Evolutionary conservation across 1,284 basidiomycete genomes (phyloP).

Genomic region (Flammula alnicola): DNA sequence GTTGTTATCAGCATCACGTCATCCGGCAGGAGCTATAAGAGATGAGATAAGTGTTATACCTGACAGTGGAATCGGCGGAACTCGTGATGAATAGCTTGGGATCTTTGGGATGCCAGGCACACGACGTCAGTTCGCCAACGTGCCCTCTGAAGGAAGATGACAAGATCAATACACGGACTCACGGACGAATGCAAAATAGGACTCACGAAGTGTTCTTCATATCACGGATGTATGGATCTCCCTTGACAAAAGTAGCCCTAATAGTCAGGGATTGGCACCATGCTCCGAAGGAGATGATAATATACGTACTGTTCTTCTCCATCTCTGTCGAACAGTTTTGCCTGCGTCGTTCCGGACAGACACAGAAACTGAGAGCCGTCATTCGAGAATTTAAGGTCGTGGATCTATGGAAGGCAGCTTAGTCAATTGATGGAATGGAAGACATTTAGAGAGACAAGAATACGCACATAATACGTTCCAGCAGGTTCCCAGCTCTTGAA

Average conservation of each 20-base stretch:
- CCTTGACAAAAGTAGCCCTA: constrained; percentile 90
- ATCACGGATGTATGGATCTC: constrained; percentile 97
- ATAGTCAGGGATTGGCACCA: constrained; percentile 53
- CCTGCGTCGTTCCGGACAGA: constrained; percentile 86
- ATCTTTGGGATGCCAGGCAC: constrained; percentile 91
- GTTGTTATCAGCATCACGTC: constrained; percentile 14
- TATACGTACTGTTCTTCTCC: constrained; percentile 84
- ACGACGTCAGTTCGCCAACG: constrained; percentile 89
- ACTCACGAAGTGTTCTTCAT: constrained; percentile 94
- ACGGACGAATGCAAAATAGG: constrained; percentile 10
- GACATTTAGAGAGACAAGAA: constrained; percentile 17
- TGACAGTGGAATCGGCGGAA: constrained; percentile 93
- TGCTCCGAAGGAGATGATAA: constrained; percentile 25
- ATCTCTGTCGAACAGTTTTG: constrained; percentile 88
- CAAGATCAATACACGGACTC: constrained; percentile 4
- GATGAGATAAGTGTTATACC: no score
- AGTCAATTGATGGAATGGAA: constrained; percentile 16
- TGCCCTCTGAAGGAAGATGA: constrained; percentile 71
- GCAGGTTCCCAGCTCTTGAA: constrained; percentile 96
- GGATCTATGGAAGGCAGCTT: constrained; percentile 59
- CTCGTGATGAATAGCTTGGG: constrained; percentile 86
- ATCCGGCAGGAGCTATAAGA: no score
- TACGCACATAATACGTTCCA: constrained; percentile 87
- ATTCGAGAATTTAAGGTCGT: constrained; percentile 87
- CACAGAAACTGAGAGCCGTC: constrained; percentile 87